Base-by-base conservation (phyloP, 495 filamentous ascomycete genomes). In the Annulohypoxylon bovei region DNA sequence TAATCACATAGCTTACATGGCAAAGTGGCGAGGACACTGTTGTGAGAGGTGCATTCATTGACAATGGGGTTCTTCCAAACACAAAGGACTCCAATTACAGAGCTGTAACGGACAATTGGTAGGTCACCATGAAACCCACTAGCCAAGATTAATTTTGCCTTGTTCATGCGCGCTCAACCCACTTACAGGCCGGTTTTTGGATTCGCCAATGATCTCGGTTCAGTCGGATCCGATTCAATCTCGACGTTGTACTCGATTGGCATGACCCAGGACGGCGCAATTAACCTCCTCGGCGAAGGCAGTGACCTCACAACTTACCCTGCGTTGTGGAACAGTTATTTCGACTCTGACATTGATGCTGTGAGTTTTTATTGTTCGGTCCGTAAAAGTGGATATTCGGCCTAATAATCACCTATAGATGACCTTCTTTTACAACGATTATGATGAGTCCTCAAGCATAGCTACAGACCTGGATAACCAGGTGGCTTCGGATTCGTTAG, bases 251-350 rank as follows among this genome's bases (percentile, higher is more conserved):
- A 94, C 72, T 94, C 92, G 2, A 85, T 98, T 62, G 90, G 92
- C 25, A 83, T 94, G 53, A 87, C 90, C 39, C 94, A 95, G 74
- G 83, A 92, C 20, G 88, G 91, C 1, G 91, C 94, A 27, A 88
- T 91, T 28, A 89, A 92, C 56, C 97, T 91, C 81, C 89, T 93
- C 23, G 88, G 93, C 11, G 81, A 88, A 49, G 88, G 88, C 4
- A 87, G 89, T 3, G 75, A 88, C 25, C 90, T 91, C 1, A 78
- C 84, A 50, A 91, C 94, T 83, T 77, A 84, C 30, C 85, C 88
- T 11, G 92, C 93, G 16, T 80, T 97, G 2, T 97, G 95, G 95
- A 86, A 86, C 80, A 91, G 89, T 54, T 86, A 87, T 46, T 89
- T 87, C 44, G 81, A 76, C 12, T 86, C 89, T 44, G 86, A 89